Conservation (phyloP, 768 basidiomycete species). For the Rhodotorula sphaerocarpa region DNA sequence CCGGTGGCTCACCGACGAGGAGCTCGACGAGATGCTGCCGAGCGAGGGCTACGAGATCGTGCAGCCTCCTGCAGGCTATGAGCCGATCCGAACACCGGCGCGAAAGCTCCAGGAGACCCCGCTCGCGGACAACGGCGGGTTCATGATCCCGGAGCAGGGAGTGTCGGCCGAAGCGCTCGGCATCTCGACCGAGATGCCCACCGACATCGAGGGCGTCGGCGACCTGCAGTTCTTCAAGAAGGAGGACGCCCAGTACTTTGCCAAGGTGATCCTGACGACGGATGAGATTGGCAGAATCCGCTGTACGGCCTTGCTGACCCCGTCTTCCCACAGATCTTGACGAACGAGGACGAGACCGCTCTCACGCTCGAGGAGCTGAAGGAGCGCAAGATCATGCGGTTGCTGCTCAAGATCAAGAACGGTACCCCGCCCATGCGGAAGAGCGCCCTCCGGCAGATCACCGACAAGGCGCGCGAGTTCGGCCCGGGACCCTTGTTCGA, state of each 20-base stretch:
- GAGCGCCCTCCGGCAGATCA: constrained; percentile 93
- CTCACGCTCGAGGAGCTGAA: constrained; percentile 96
- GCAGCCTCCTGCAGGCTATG: constrained; percentile 88
- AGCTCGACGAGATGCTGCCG: constrained; percentile 84
- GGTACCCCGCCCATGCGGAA: constrained; percentile 97
- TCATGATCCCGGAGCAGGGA: constrained; percentile 89
- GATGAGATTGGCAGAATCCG: no score
- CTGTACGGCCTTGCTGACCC: no score
- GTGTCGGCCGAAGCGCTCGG: constrained; percentile 82
- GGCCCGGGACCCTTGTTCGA: constrained; percentile 97
- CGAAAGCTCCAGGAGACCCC: constrained; percentile 53
- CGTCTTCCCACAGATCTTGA: constrained; percentile 39
- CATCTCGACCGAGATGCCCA: constrained; percentile 76
- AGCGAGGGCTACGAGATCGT: constrained; percentile 79
- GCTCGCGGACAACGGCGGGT: constrained; percentile 54
- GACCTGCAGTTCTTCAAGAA: constrained; percentile 96
- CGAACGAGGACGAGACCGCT: constrained; percentile 66
- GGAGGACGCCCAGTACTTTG: constrained; percentile 96
- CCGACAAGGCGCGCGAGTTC: constrained; percentile 97
- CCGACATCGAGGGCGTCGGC: constrained; percentile 96
- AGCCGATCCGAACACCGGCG: constrained; percentile 57
- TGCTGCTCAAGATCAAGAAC: constrained; percentile 97
- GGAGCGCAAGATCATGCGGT: constrained; percentile 97
- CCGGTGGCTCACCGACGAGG: constrained; percentile 89
- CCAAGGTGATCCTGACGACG: no score